phyloP scores from a whole-genome alignment of 2,329 filamentous ascomycete genomes.

The Elsinoe fawcettii region DNA sequence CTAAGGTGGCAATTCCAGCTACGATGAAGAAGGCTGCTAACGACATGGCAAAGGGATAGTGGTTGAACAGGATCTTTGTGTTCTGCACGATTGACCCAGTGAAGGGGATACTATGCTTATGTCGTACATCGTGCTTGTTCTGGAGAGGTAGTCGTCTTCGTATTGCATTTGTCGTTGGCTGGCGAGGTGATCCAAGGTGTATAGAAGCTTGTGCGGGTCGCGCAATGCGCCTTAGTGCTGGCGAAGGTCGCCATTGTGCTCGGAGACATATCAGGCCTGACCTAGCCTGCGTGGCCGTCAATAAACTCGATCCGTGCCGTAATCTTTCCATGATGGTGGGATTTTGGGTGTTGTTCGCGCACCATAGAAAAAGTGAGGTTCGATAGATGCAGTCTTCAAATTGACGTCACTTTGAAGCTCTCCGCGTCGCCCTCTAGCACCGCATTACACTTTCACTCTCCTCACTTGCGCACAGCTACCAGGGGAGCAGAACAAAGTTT shows the following conservation, averaged over 20 bases:
- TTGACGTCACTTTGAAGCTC: constrained; percentile 9
- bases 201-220: neutral
- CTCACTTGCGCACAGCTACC: neutral
- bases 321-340: neutral
- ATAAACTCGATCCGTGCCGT: neutral
- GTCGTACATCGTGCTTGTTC: neutral
- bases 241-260: neutral
- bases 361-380: neutral
- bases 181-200: neutral
- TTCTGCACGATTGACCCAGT: constrained; percentile 18
- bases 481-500: too few species aligned
- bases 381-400: neutral
- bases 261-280: neutral
- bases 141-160: neutral
- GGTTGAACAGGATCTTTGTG: constrained; percentile 29
- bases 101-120: constrained; percentile 12
- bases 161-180: neutral
- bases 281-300: neutral
- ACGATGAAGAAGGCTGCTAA: constrained; percentile 29
- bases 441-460: neutral
- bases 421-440: neutral
- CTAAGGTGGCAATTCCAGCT: constrained; percentile 31
- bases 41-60: constrained; percentile 35
- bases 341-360: neutral
- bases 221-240: neutral